Conservation (phyloP, 257 asterid genomes). For the Nicotiana paniculata region DNA sequence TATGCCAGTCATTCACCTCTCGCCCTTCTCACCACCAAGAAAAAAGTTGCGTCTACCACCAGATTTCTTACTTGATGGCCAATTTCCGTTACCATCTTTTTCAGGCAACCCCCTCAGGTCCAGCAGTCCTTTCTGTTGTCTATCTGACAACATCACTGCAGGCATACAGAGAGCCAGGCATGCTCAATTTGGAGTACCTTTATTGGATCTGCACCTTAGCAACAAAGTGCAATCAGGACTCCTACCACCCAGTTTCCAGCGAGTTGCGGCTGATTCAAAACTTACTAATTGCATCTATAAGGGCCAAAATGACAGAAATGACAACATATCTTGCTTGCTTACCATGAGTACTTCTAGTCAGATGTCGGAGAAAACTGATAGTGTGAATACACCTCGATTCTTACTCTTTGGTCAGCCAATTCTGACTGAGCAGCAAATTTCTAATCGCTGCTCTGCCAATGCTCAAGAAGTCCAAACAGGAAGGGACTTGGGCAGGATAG, state of each 20-base stretch:
- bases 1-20: constrained; percentile 61
- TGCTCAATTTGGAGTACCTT: constrained; percentile 79
- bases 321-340: constrained; percentile 65
- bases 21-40: constrained; percentile 73
- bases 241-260: constrained; percentile 46
- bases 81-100: constrained; percentile 66
- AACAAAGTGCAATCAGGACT: constrained; percentile 72
- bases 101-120: constrained; percentile 73
- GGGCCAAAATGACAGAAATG: constrained; percentile 28
- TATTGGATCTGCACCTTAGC: constrained; percentile 66
- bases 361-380: constrained; percentile 32
- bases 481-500: background rate
- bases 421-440: constrained; percentile 95
- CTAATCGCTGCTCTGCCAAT: constrained; percentile 26
- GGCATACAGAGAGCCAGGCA: constrained; percentile 99
- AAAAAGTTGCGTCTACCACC: constrained; percentile 61
- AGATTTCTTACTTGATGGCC: constrained; percentile 61
- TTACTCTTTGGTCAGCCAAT: constrained; percentile 91
- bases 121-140: constrained; percentile 61
- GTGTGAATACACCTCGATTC: constrained; percentile 49
- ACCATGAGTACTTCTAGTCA: constrained; percentile 58
- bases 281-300: constrained; percentile 27
- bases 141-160: constrained; percentile 67
- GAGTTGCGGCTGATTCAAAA: constrained; percentile 38
- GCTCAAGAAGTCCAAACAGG: constrained; percentile 17